phyloP scores from a whole-genome alignment of 2,329 filamentous ascomycete species.

The Penicillium griseofulvum region DNA sequence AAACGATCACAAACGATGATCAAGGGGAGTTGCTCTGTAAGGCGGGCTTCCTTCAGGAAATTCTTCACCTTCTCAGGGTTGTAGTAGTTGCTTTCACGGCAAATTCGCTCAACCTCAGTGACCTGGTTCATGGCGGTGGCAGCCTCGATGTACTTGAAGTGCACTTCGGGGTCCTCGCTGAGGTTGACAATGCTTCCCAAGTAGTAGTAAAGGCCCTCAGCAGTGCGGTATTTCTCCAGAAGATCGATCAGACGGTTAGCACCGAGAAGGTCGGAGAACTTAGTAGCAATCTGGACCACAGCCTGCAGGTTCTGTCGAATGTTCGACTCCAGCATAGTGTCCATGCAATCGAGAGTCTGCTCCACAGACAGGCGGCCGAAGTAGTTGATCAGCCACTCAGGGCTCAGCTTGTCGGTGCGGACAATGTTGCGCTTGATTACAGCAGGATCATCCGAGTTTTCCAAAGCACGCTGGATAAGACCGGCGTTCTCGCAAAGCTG shows the following conservation, averaged over 20 bases:
- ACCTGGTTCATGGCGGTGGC: constrained; percentile 91
- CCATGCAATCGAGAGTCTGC: constrained; percentile 87
- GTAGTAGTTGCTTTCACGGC: constrained; percentile 85
- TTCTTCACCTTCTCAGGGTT: constrained; percentile 98
- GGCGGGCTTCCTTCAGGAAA: constrained; percentile 93
- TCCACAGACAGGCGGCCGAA: constrained; percentile 95
- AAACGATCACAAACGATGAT: constrained; percentile 99
- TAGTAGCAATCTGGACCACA: constrained; percentile 93
- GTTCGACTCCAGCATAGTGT: constrained; percentile 94
- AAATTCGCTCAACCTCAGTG: constrained; percentile 95
- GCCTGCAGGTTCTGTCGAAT: constrained; percentile 95
- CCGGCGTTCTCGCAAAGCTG: constrained; percentile 91
- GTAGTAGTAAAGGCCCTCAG: constrained; percentile 97
- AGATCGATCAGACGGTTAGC: constrained; percentile 85
- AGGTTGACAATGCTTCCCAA: constrained; percentile 97
- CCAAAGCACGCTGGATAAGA: constrained; percentile 79
- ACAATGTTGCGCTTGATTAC: constrained; percentile 89
- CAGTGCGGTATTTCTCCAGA: constrained; percentile 96
- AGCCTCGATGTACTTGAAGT: constrained; percentile 99
- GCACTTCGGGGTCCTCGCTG: constrained; percentile 89
- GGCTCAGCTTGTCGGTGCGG: constrained; percentile 76
- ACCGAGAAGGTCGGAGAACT: constrained; percentile 93
- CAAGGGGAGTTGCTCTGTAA: constrained; percentile 88
- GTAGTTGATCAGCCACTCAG: constrained; percentile 88
- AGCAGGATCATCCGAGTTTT: constrained; percentile 89